Conservation (phyloP, 495 filamentous ascomycete genomes). For the Penicillium desertorum region DNA sequence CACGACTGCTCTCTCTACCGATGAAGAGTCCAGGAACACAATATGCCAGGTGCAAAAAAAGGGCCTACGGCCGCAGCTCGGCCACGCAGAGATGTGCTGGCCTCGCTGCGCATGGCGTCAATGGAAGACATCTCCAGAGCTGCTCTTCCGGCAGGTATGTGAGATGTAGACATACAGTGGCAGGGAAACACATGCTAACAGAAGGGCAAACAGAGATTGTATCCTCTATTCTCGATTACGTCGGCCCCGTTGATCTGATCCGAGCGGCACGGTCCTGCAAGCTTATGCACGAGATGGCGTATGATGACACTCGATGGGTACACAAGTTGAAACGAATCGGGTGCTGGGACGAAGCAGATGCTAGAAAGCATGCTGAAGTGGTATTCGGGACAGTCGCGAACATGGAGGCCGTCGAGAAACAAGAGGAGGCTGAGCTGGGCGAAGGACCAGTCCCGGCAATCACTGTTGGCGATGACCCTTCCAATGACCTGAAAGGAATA, state of each 20-base stretch:
- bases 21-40: conserved; percentile 35
- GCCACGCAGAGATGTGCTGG: conserved; percentile 62
- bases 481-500: conserved; percentile 33
- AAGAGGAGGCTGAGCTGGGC: conserved; percentile 41
- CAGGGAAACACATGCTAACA: conserved; percentile 20
- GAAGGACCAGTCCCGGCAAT: conserved; percentile 18
- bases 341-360: conserved; percentile 89
- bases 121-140: conserved; percentile 74
- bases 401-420: conserved; percentile 51
- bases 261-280: conserved; percentile 84
- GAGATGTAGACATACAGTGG: neutral
- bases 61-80: conserved; percentile 48
- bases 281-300: conserved; percentile 96
- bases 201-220: conserved; percentile 67
- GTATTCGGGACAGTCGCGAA: conserved; percentile 66
- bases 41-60: conserved; percentile 67
- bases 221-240: conserved; percentile 81
- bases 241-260: conserved; percentile 79
- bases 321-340: conserved; percentile 78
- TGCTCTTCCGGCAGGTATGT: conserved; percentile 73
- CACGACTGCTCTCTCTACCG: conserved; percentile 18
- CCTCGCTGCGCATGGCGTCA: conserved; percentile 69
- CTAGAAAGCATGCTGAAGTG: conserved; percentile 74
- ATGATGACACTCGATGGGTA: conserved; percentile 97
- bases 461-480: conserved; percentile 13